Evolutionary conservation across 768 basidiomycete species (phyloP).

Genomic region (Tricholoma furcatifolium): DNA sequence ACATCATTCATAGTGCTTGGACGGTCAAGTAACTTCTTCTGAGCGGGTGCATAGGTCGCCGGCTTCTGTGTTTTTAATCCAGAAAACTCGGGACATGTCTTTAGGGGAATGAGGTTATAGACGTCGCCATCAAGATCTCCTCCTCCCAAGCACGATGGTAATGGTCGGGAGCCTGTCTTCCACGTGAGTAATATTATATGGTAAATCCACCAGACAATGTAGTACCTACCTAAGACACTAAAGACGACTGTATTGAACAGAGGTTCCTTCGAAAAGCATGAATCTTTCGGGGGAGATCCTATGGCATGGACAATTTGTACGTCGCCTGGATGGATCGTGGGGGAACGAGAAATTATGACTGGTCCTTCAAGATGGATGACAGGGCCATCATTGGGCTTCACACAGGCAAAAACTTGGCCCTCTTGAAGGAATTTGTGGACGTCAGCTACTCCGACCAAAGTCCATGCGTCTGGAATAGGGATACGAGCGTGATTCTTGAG

Average conservation of each 20-base stretch:
- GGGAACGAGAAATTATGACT: slow-evolving; percentile 60
- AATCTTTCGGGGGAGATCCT: slow-evolving; percentile 52
- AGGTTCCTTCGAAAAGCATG: slow-evolving; percentile 50
- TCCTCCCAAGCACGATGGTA: slow-evolving; percentile 64
- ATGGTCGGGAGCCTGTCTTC: slow-evolving; percentile 50
- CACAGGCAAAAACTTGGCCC: slow-evolving; percentile 61
- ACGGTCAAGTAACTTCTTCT: slow-evolving; percentile 40
- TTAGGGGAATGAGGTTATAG: slow-evolving; percentile 51
- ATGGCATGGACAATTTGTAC: slow-evolving; percentile 61
- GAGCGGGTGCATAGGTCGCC: slow-evolving; percentile 48
- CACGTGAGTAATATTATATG: background rate
- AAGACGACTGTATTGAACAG: slow-evolving; percentile 67
- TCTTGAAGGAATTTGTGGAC: slow-evolving; percentile 50
- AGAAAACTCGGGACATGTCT: slow-evolving; percentile 33
- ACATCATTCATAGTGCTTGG: slow-evolving; percentile 63
- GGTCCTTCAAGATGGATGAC: slow-evolving; percentile 51
- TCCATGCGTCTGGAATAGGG: slow-evolving; percentile 61
- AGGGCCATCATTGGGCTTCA: slow-evolving; percentile 39
- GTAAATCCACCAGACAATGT: background rate
- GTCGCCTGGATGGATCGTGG: slow-evolving; percentile 70
- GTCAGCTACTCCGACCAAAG: slow-evolving; percentile 73
- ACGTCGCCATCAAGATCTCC: slow-evolving; percentile 70
- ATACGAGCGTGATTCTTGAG: slow-evolving; percentile 69
- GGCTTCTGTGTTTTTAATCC: slow-evolving; percentile 29
- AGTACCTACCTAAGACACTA: slow-evolving; percentile 46